Evolutionary conservation across 1,284 basidiomycete species (phyloP).

Genomic region (Fistulina hepatica): DNA sequence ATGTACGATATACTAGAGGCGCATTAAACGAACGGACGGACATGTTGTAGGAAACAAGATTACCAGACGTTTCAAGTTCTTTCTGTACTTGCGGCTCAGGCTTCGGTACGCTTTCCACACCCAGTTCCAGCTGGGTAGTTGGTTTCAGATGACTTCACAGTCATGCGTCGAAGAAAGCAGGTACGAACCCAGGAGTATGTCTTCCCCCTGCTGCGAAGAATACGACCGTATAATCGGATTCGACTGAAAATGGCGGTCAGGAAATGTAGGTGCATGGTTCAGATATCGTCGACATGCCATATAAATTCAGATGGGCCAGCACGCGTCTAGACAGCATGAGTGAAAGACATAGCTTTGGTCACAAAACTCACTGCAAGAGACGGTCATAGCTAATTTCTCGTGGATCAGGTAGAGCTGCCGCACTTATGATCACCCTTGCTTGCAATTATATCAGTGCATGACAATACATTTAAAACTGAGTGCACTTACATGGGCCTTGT

Average conservation of each 20-base stretch:
- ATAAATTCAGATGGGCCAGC: conserved; percentile 65
- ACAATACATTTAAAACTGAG: neutral
- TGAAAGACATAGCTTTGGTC: conserved; percentile 7
- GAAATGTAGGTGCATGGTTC: neutral
- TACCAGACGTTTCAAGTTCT: conserved; percentile 76
- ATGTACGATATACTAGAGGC: conserved; percentile 65
- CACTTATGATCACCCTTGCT: conserved; percentile 76
- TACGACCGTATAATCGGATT: conserved; percentile 78
- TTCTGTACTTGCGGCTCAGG: conserved; percentile 73
- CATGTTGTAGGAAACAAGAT: conserved; percentile 16
- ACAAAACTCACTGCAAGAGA: conserved; percentile 63
- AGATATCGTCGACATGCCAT: conserved; percentile 39
- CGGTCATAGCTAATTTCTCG: conserved; percentile 66
- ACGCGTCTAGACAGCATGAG: conserved; percentile 41
- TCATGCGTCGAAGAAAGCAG: no score
- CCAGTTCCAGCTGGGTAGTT: conserved; percentile 85
- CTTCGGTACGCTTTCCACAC: conserved; percentile 82
- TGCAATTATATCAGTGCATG: conserved; percentile 19
- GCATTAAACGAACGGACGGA: conserved; percentile 3
- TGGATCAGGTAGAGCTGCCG: conserved; percentile 73
- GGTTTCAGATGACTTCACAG: no score
- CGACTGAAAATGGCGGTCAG: conserved; percentile 37
- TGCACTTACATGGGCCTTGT: conserved; percentile 71
- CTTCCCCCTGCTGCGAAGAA: conserved; percentile 76
- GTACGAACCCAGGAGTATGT: no score